Evolutionary conservation across 352 stramenopile genomes (phyloP), one percentile per base, ranked within the genome.

Genomic region (Chrysophaeum taylorii): DNA sequence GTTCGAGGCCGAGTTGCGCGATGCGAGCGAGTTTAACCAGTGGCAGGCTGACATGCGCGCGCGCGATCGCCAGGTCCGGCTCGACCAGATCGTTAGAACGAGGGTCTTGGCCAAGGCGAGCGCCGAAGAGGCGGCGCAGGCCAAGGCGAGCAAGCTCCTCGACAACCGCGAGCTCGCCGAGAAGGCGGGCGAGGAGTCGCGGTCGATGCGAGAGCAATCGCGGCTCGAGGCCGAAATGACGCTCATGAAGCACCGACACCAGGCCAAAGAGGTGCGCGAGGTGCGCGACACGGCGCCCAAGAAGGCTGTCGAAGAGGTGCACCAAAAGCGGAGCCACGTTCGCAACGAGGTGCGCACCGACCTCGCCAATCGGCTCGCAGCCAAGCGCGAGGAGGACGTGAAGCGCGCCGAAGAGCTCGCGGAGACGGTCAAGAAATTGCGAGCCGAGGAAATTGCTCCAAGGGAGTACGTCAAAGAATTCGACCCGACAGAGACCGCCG

Each of bases 1-100:
- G 7, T 96, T 94, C 68, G 90, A 96, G 74, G 81, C 85, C 0
- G 88, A 95, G 64, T 75, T 96, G 27, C 77, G 90, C 21, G 90
- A 96, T 54, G 84, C 85, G 0, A 86, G 92, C 33, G 89, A 94
- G 38, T 96, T 92, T 39, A 92, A 94, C 54, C 76, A 81, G 29
- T 96, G 90, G 90, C 87, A 95, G 70, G 79, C 73, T 15, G 78
- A 79, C n/a, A 93, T 93, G 85, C 78, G 85, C 53, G 78, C 87
- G 63, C 79, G 89, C 43, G 88, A 95, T 70, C 77, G 92, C 54
- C 77, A 79, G 0, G 85, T 82, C 38, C 78, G 76, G 64, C 81
- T 84, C 33, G 81, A 80, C 9, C 79, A 92, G 64, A 84, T 94
- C 15, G 87, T 92, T 37, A 79, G 70, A 12, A 87, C 87, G 31